A percentile compares a stretch with the other conserved stretches of the same genome.
These are phyloP conservation scores for Klebsormidium nitens DNA, from an alignment of 139 green algal species.

Conservation along the genomic window DNA sequence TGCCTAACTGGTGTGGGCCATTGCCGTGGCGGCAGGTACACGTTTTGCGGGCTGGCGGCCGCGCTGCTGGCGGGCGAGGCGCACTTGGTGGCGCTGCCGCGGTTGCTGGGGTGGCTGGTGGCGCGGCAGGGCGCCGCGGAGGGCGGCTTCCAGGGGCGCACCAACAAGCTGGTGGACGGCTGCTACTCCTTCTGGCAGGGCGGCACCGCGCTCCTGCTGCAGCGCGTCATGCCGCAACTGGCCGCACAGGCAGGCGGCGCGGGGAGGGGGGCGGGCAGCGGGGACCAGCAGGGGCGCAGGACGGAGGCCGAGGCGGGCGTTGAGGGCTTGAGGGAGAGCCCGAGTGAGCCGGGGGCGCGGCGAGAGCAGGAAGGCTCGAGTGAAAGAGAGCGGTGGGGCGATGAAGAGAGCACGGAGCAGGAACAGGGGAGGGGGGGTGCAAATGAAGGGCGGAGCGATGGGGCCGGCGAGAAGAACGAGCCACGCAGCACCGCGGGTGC, in stretches of 20 bases:
- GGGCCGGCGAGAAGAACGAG: too few species aligned
- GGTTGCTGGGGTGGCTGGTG: constrained; percentile 59
- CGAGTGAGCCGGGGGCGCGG: too few species aligned
- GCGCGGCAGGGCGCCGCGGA: constrained; percentile 68
- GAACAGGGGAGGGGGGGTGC: too few species aligned
- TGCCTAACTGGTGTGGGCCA: too few species aligned
- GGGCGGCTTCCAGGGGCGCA: constrained; percentile 93
- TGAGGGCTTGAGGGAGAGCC: too few species aligned
- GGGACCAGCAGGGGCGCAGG: background rate
- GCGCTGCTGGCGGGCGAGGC: constrained; percentile 54
- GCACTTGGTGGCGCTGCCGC: constrained; percentile 56
- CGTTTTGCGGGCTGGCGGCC: constrained; percentile 86
- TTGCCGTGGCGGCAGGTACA: constrained; percentile 63
- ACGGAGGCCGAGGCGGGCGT: background rate
- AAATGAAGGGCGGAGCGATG: too few species aligned
- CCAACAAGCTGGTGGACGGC: constrained; percentile 98
- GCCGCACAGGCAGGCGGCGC: background rate
- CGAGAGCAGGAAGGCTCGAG: too few species aligned
- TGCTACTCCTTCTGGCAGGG: constrained; percentile 98
- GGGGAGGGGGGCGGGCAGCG: background rate
- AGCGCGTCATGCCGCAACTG: too few species aligned
- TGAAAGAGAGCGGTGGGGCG: too few species aligned
- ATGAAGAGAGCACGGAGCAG: too few species aligned
- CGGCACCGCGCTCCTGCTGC: too few species aligned
- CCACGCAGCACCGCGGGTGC: too few species aligned